Conservation (phyloP, 2,329 filamentous ascomycete genomes). For the Diaporthe caulivora region DNA sequence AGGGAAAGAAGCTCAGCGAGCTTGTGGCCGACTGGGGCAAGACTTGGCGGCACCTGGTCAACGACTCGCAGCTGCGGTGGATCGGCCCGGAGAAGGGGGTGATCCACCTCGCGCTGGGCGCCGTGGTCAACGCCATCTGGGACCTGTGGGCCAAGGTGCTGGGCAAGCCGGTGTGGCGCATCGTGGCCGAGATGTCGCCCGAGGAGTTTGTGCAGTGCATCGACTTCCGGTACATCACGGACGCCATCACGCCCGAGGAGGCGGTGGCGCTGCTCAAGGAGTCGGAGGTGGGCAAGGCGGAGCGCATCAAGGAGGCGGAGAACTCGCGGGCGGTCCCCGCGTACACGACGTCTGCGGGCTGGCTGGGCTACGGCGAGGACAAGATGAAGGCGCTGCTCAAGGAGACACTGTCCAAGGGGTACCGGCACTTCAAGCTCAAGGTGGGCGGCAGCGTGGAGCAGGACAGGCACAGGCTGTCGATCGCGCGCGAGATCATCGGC, state of each 20-base stretch:
- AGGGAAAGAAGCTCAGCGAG: conserved; percentile 80
- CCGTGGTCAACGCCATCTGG: conserved; percentile 92
- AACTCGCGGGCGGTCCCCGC: conserved; percentile 83
- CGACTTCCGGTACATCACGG: conserved; percentile 95
- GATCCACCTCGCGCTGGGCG: conserved; percentile 90
- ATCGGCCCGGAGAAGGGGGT: conserved; percentile 95
- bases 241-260: conserved; percentile 90
- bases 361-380: conserved; percentile 90
- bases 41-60: conserved; percentile 93
- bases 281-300: conserved; percentile 75
- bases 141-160: conserved; percentile 94
- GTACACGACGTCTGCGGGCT: conserved; percentile 91
- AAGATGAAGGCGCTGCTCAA: conserved; percentile 83
- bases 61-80: conserved; percentile 91
- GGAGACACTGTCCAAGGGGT: conserved; percentile 82
- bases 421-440: conserved; percentile 92
- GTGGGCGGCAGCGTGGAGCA: conserved; percentile 80
- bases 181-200: conserved; percentile 90
- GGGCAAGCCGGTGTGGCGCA: conserved; percentile 88
- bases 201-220: conserved; percentile 90
- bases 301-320: conserved; percentile 80
- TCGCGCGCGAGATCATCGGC: conserved; percentile 84
- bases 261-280: conserved; percentile 78
- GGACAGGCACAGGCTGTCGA: conserved; percentile 77
- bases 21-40: conserved; percentile 86